Evolutionary conservation across 2,329 filamentous ascomycete genomes (phyloP), one percentile per base, ranked within the genome.

Genomic region (Tolypocladium ovalisporum): DNA sequence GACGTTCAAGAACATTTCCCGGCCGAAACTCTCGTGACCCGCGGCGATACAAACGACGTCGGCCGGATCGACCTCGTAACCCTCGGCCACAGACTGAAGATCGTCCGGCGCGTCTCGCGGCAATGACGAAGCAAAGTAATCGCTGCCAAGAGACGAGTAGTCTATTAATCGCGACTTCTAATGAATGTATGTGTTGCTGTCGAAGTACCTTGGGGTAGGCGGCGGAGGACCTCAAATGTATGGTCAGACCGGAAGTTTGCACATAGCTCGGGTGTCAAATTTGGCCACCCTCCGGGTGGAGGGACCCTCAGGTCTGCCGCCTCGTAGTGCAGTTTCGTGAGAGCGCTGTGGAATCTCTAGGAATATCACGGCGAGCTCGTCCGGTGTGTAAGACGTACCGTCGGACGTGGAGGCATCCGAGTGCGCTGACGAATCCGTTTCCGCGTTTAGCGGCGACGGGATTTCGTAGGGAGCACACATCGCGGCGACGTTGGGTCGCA

Each of bases 241-340:
- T 62, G 56, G 52, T 66, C 64, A 4, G 66, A 62, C 61, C 66
- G 68, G 52, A 62, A 68, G 56, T 57, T 34, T 24, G 15, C 44
- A 6, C 42, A 66, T 27, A 42, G 49, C 15, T 65, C 62, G 22
- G 58, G 44, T 7, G 62, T 66, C 19, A 68, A 61, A 13, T 55
- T 56, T 17, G 70, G 68, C 70, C 69, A 73, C 52, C 71, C 70
- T 24, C 59, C 62, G 17, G 60, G 57, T 1, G 68, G 69, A 9
- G 69, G 66, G 42, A 64, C 36, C 10, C 64, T 61, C 47, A 70
- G 58, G 27, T 61, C 56, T 0, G 59, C 61, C 15, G 59, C 54
- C 15, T 61, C 55, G 13, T 68, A 65, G 61, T 72, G 68, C 57
- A 70, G 61, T 19, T 62, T 67, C 36, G 65, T 63, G 35, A 71